Conservation (phyloP, 2,329 filamentous ascomycete genomes). For the Fusarium agapanthi region DNA sequence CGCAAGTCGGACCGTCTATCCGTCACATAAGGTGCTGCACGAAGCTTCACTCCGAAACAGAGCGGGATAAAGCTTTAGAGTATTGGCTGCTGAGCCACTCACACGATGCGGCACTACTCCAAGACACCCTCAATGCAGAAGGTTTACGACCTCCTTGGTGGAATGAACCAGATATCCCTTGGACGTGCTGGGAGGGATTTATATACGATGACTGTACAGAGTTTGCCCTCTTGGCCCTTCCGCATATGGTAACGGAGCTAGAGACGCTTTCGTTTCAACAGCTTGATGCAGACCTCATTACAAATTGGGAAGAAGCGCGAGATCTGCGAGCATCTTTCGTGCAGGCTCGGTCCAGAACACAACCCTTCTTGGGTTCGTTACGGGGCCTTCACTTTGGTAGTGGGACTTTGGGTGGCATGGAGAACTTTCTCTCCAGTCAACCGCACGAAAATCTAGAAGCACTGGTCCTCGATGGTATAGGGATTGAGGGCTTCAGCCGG, state of each 20-base stretch:
- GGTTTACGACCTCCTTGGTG: slow-evolving; percentile 3
- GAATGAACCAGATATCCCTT: neutral
- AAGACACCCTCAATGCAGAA: neutral
- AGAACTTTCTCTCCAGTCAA: neutral
- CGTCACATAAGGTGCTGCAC: slow-evolving; percentile 5
- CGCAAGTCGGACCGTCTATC: slow-evolving; percentile 16
- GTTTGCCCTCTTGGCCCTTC: neutral
- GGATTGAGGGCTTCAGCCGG: neutral
- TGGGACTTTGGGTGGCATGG: neutral
- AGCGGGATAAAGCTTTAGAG: neutral
- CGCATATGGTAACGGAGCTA: slow-evolving; percentile 1
- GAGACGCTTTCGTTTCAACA: slow-evolving; percentile 5
- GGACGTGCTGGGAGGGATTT: neutral
- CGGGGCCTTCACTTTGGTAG: neutral
- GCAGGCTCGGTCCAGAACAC: neutral
- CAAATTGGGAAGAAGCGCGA: neutral
- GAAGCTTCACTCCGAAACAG: neutral
- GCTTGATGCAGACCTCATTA: neutral
- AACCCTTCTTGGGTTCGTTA: neutral
- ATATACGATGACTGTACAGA: neutral
- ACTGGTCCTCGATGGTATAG: neutral
- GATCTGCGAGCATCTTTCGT: neutral
- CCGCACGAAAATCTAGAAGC: neutral
- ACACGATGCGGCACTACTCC: neutral
- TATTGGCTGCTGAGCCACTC: neutral